Base-by-base conservation (phyloP, 1,284 basidiomycete genomes). In the Prillingera fragicola region DNA sequence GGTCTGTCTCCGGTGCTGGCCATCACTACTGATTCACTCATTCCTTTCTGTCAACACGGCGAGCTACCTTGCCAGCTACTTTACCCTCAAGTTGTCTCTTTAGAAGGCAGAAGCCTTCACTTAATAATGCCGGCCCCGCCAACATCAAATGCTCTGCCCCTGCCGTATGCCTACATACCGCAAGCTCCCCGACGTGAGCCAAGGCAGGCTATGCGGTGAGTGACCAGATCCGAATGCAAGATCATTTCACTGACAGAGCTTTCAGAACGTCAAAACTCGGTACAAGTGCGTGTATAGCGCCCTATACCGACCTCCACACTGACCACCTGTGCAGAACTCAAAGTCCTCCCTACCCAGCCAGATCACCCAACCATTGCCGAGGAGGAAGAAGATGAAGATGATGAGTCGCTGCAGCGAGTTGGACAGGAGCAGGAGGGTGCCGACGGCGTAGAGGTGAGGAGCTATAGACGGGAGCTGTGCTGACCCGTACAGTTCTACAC, bases 341-440 rank as follows among this genome's bases (percentile, higher is more conserved):
- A 95, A 69, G 89, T 95, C 31, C 78, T 96, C 15, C 91, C 91
- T 33, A 89, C 92, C 56, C n/a, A n/a, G n/a, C n/a, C n/a, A n/a
- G 84, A 90, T 43, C 58, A 52, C 69, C 75, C 63, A 2, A n/a
- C n/a, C n/a, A n/a, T n/a, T n/a, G n/a, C n/a, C n/a, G n/a, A n/a
- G n/a, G n/a, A n/a, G n/a, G n/a, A n/a, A n/a, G 83, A 86, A 14
- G 71, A 72, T 23, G 72, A 71, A 25, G 67, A 60, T 31, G 59
- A 64, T 13, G 61, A 61, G 33, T 57, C 55, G 12, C 37, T 52
- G 19, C 58, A 61, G 22, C 21, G 44, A 8, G 44, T 52, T 6
- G 42, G 46, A n/a, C 51, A 44, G 6, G 56, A 60, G 23, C 41
- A 52, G 12, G 63, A 67, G 28, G 68, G 65, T 36, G 65, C 61